phyloP scores from a whole-genome alignment of 345 rosid genomes.

The Dipteronia dyeriana region DNA sequence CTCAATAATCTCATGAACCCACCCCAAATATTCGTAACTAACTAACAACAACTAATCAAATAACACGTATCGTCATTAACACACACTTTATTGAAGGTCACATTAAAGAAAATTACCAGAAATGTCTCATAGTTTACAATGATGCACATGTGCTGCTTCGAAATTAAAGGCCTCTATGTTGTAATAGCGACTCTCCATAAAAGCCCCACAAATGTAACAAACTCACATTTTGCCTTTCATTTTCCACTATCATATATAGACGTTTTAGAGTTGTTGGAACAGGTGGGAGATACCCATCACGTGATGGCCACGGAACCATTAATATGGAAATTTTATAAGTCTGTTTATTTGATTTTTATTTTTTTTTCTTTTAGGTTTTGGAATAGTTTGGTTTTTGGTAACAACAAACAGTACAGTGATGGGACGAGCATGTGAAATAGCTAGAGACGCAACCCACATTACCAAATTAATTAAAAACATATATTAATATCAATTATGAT shows the following conservation, averaged over 20 bases:
- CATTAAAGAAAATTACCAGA: background rate
- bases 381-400: constrained; percentile 12
- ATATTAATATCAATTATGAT: too few relatives aligned
- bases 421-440: background rate
- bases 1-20: background rate
- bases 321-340: background rate
- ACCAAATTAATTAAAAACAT: background rate
- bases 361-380: background rate
- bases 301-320: constrained; percentile 35
- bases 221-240: background rate
- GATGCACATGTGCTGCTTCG: constrained; percentile 4
- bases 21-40: background rate
- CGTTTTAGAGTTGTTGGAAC: constrained; percentile 32
- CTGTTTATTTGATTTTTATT: background rate
- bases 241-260: background rate
- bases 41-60: background rate
- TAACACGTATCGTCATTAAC: background rate
- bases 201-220: background rate
- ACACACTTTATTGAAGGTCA: background rate
- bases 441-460: constrained; percentile 17
- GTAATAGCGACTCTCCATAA: background rate
- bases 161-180: background rate
- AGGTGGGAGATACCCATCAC: constrained; percentile 39
- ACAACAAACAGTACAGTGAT: background rate
- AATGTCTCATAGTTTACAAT: background rate